Evolutionary conservation across 83 land plant species (phyloP).

Genomic region (Thuja plicata): DNA sequence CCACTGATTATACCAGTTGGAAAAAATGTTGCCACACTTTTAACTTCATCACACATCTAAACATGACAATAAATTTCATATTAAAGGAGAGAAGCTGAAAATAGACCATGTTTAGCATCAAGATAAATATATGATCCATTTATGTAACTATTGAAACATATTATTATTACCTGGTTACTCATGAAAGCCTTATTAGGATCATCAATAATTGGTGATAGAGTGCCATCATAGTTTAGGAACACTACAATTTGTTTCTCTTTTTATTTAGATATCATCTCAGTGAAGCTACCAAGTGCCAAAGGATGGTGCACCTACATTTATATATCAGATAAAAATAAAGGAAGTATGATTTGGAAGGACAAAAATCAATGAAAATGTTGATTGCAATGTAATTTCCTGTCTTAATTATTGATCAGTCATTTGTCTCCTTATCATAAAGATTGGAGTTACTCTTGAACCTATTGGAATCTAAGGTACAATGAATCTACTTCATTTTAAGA

Average conservation of each 20-base stretch:
- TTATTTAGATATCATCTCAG: constrained; percentile 47
- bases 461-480: too few relatives aligned
- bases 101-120: not conserved
- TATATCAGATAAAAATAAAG: not conserved
- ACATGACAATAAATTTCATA: not conserved
- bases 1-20: constrained; percentile 96
- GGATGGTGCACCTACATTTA: constrained; percentile 53
- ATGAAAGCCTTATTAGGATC: constrained; percentile 86
- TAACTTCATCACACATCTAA: constrained; percentile 81
- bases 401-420: too few relatives aligned
- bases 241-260: constrained; percentile 72
- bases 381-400: too few relatives aligned
- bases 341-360: too few relatives aligned
- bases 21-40: constrained; percentile 62
- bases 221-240: constrained; percentile 91
- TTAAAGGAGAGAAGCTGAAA: not conserved
- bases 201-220: constrained; percentile 86
- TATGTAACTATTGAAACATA: not conserved
- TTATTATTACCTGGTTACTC: constrained; percentile 52
- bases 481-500: too few relatives aligned
- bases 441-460: too few relatives aligned
- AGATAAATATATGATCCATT: not conserved
- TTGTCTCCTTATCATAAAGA: too few relatives aligned
- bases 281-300: constrained; percentile 62
- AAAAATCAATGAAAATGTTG: too few relatives aligned